Evolutionary conservation across 768 basidiomycete species (phyloP).

Genomic region (Calvatia gigantea): DNA sequence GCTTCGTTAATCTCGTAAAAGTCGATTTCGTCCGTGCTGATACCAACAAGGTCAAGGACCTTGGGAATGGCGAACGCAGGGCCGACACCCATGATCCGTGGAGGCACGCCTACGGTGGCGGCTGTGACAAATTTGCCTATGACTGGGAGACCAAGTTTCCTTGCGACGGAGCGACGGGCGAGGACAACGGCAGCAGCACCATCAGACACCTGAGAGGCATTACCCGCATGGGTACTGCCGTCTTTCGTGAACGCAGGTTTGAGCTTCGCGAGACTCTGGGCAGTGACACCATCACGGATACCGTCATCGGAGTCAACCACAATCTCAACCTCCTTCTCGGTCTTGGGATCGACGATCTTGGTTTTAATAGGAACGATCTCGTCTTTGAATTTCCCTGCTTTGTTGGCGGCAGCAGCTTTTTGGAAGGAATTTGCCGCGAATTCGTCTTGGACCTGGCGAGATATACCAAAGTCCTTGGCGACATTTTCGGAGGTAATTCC

Average conservation of each 20-base stretch:
- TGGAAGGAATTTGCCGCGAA: conserved; percentile 85
- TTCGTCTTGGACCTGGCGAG: conserved; percentile 75
- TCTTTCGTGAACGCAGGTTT: conserved; percentile 82
- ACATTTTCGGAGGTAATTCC: conserved; percentile 96
- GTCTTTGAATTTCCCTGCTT: conserved; percentile 74
- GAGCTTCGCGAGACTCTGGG: conserved; percentile 72
- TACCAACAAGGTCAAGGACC: conserved; percentile 61
- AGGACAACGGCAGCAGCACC: conserved; percentile 90
- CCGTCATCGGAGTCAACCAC: conserved; percentile 83
- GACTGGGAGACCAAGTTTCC: conserved; percentile 81
- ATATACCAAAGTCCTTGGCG: conserved; percentile 69
- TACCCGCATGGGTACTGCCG: conserved; percentile 77
- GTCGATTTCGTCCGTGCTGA: conserved; percentile 71
- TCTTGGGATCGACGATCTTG: conserved; percentile 68
- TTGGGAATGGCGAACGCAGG: conserved; percentile 86
- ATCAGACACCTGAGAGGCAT: conserved; percentile 88
- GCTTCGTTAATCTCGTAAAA: conserved; percentile 94
- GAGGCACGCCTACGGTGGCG: conserved; percentile 74
- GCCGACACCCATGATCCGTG: conserved; percentile 88
- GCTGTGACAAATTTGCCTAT: conserved; percentile 81
- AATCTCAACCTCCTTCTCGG: conserved; percentile 61
- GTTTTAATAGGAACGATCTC: conserved; percentile 84
- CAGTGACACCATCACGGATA: conserved; percentile 80
- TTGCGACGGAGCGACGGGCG: conserved; percentile 74
- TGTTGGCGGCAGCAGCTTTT: conserved; percentile 77